Base-by-base conservation (phyloP, 2,329 filamentous ascomycete species). In the Hymenoscyphus occultus region DNA sequence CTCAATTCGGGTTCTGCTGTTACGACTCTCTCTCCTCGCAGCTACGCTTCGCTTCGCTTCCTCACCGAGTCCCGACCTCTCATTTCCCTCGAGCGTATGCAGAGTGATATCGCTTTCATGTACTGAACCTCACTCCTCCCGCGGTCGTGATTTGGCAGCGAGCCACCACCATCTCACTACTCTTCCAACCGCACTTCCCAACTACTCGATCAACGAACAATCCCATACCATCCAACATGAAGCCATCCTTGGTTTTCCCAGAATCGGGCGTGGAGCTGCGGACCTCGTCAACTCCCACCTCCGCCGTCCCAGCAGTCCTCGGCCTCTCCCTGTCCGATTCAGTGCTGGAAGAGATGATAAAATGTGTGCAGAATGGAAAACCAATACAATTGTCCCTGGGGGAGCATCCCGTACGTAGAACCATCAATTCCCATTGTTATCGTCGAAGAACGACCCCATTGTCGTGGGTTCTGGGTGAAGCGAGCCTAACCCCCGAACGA, bases 301-400 rank as follows among this genome's bases (percentile, higher is more conserved):
- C 78, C 45, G 83, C 82, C 9, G 35, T 35, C 28, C 78, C 79
- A 39, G 84, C 87, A 72, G 84, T 83, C 39, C 85, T 89, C 73
- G 81, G 84, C 68, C 77, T 89, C 64, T 82, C 79, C n/a, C 76
- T 89, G 67, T 82, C 79, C 70, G 82, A 87, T 73, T 79, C 78
- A 73, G 79, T 86, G 61, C 83, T 89, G 71, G 84, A 87, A 74
- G 81, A 85, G 67, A 84, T 89, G 82, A 87, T 89, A 70, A 80
- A 80, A 74, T 85, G 83, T 71, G 81, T 84, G 48, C 82, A 83
- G 71, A 80, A 82, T 77, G 85, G 84, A 60, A 80, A 84, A 63
- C 78, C 81, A 57, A 80, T 89, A 62, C 80, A 85, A 71, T 78
- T 89, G 71, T 81, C 83, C 5, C 76, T 89, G 67, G 86, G 86